Evolutionary conservation across 208 protist genomes (phyloP).

Genomic region (Trypanosomatidae sp.): DNA sequence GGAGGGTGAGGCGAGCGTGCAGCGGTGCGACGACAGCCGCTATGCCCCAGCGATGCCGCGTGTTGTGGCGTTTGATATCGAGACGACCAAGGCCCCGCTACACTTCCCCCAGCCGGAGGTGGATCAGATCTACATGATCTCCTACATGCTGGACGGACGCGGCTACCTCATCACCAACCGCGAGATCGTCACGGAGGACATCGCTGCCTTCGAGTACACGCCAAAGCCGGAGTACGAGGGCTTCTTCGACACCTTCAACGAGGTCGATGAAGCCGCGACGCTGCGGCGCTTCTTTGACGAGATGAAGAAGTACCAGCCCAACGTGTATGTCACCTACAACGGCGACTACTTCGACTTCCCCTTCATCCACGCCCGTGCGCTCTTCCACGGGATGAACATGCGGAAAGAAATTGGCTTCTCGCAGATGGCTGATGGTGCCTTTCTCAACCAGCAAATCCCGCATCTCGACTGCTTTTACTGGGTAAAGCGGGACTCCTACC

Average conservation of each 20-base stretch:
- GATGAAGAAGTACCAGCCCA: conserved; percentile 95
- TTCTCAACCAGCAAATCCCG: conserved; percentile 85
- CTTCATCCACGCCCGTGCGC: conserved; percentile 97
- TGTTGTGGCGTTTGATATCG: conserved; percentile 98
- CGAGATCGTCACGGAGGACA: conserved; percentile 98
- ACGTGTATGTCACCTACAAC: conserved; percentile 99
- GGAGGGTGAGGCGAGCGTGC: conserved; percentile 69
- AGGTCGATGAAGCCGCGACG: conserved; percentile 91
- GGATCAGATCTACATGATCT: conserved; percentile 99
- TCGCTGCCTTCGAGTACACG: conserved; percentile 99
- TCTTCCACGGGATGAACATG: conserved; percentile 87
- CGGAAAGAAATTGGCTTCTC: conserved; percentile 87
- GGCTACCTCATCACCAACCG: conserved; percentile 99
- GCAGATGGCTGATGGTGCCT: conserved; percentile 92
- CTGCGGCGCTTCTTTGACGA: conserved; percentile 97
- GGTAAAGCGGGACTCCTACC: conserved; percentile 99
- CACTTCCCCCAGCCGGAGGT: conserved; percentile 98
- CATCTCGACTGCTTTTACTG: conserved; percentile 99
- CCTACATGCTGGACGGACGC: conserved; percentile 99
- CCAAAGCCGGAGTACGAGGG: conserved; percentile 98
- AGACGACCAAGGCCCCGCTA: conserved; percentile 99
- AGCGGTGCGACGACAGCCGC: conserved; percentile 80
- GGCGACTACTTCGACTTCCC: conserved; percentile 99
- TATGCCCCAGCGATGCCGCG: conserved; percentile 91
- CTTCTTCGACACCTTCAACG: conserved; percentile 98